Base-by-base conservation (phyloP, 345 rosid species). In the Rhodomyrtus tomentosa region DNA sequence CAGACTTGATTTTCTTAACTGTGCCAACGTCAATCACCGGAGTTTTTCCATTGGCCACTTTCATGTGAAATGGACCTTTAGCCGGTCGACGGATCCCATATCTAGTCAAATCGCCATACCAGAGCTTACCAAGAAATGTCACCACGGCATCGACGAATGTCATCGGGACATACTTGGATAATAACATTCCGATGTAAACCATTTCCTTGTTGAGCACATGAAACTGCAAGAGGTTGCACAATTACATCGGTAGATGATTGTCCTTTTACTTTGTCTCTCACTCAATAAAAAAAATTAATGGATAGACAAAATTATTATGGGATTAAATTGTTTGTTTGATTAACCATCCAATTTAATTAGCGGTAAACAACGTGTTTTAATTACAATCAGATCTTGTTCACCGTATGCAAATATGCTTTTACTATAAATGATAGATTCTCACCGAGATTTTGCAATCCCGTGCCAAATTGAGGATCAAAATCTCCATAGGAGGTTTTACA, bases 171-270 rank as follows among this genome's bases (percentile, higher is more conserved):
- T 50, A 85, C 52, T 76, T 76, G 27, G 58, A 18, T 22, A 84
- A 45, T 38, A 1, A n/a, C 87, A 87, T 85, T 38, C 86, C 72
- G 4, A 81, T 4, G 25, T 52, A 62, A 24, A 87, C 86, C 29
- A 84, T 72, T 20, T 62, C 86, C 59, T 49, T 83, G 18, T 79
- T 73, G n/a, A 87, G 83, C 16, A 85, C 81, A 85, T 87, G 89
- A 21, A 83, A n/a, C 88, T 84, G 27, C 86, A 80, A 50, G 6
- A 3, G 0, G 21, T 62, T 36, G 45, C 25, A n/a, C 7, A 42
- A 25, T 21, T 22, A 32, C 40, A 29, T 25, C 0, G 18, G 48
- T 50, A 56, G 68, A 56, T 56, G 12, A 56, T 56, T 56, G 18
- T n/a, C 32, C 68, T 56, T 13, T 56, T 56, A 0, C 36, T n/a